Evolutionary conservation across 305 asterid genomes (phyloP), one percentile per base, ranked within the genome.

Genomic region (Coffea humblotiana): DNA sequence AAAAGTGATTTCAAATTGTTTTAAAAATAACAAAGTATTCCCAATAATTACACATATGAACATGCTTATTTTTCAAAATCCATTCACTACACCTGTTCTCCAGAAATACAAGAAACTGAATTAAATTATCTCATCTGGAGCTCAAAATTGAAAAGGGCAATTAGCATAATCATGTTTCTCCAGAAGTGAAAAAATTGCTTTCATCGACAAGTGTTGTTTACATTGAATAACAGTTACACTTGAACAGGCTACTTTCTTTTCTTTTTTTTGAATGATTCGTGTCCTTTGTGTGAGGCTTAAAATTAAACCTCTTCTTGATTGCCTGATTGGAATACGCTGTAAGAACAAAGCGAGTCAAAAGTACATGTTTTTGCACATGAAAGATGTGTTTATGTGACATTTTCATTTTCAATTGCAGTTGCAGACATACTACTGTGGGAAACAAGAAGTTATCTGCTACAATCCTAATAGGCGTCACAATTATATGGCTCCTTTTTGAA

Each of bases 401-500:
- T 45, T 64, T 47, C 0, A 0, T 74, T 40, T 56, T 12, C 18
- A 52, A 64, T 74, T 87, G 87, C 93, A 94, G 97, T 81, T 78
- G 97, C 97, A 52, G 98, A 95, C 56, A 66, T 88, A 72, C 63
- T 93, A 40, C 81, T 91, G 67, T 95, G 99, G 99, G 90, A 89
- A 89, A 93, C 87, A 91, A 84, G 88, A 86, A 88, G 43, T 82
- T 92, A 80, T 91, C 98, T 18, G 92, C 92, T 0, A 90, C 96
- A 61, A 88, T 89, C 40, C 68, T 93, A 56, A 56, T 90, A 0
- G 94, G 92, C 23, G 82, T 86, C 61, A 93, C 98, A 5, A 51
- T 84, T 0, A 87, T 95, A 78, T 95, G 98, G 98, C 90, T 90
- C 48, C 92, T 95, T 54, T 95, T 93, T 35, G 97, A 93, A 86